Evolutionary conservation across 2,329 filamentous ascomycete genomes (phyloP), one percentile per base, ranked within the genome.

Genomic region (Fusarium annulatum): DNA sequence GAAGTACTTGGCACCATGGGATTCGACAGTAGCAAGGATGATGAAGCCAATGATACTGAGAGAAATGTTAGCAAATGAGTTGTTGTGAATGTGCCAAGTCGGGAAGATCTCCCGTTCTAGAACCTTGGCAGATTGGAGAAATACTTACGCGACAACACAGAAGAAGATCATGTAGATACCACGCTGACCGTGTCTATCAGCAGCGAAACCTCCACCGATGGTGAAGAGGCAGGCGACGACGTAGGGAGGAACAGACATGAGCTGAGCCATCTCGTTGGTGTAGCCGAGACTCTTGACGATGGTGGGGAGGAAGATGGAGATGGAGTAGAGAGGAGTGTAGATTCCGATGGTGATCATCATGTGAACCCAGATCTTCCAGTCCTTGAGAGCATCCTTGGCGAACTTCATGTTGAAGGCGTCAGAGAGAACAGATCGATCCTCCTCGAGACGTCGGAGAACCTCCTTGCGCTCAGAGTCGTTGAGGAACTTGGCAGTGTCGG

Each of bases 331-430:
- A 9, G 81, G 81, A 8, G 80, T 82, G 72, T 82, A 83, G 65
- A 84, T 89, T 58, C 91, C 87, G 69, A 92, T 89, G 80, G 91
- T 92, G 81, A 89, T 89, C 61, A 88, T 64, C 76, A 92, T 88
- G 68, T 92, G 84, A 14, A 87, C 80, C 77, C 84, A 86, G 53
- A 86, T 85, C 80, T 86, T 85, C 85, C 88, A 90, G 80, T 91
- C 90, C 70, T 85, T 85, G 60, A 93, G 76, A 21, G 91, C 90
- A 52, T 89, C 82, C 76, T 80, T 83, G 57, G 88, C 80, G 53
- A 86, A 91, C 73, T 86, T 86, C 66, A 88, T 80, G 39, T 90
- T 84, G 70, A 92, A 87, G 18, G 87, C 87, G 69, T 92, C 87
- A 30, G 89, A 89, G 14, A 87, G 80, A 26, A 81, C 80, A 26